Base-by-base conservation (phyloP, 2,329 filamentous ascomycete genomes). In the Chaetothyriales sp. region DNA sequence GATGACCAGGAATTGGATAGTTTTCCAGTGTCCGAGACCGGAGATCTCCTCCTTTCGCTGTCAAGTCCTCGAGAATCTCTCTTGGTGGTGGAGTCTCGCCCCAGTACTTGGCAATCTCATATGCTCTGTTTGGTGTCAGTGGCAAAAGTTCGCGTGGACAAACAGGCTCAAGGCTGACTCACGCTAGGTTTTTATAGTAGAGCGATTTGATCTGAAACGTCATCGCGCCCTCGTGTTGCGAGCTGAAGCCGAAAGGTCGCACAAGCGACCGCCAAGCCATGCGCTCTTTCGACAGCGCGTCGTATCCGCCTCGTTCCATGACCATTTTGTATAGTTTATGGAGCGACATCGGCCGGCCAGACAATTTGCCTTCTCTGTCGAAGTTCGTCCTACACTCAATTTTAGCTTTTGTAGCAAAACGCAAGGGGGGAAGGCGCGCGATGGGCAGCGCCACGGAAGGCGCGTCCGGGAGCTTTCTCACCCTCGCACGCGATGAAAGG, bases 181-280 rank as follows among this genome's bases (percentile, higher is more conserved):
- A 76, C 72, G 85, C 84, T 45, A 95, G 77, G 62, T 90, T 88
- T 67, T 88, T 89, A 73, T 94, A 94, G 71, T 92, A 95, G 56
- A 85, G 82, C 51, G 85, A 84, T 70, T 95, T 95, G 51, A 94
- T 73, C 54, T 85, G 78, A 69, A 94, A 94, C 13, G 87, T 88
- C 54, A 88, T 81, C n/a, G 87, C 86, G 5, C 87, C 78, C 54
- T 86, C 81, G 64, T 90, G 89, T 62, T 78, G 76, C 51, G 81
- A 82, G 63, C 81, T 81, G 57, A 89, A 78, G 48, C 86, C 80
- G 52, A 94, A 83, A 61, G 89, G 82, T 50, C 82, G 76, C 10
- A 84, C 86, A 61, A 94, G 77, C 61, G 81, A 81, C 57, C 87
- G 80, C 89, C 89, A 95, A 49, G 86, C 85, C 58, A 94, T 77